phyloP scores from a whole-genome alignment of 2,329 filamentous ascomycete genomes.

The Fusarium chlamydosporum region DNA sequence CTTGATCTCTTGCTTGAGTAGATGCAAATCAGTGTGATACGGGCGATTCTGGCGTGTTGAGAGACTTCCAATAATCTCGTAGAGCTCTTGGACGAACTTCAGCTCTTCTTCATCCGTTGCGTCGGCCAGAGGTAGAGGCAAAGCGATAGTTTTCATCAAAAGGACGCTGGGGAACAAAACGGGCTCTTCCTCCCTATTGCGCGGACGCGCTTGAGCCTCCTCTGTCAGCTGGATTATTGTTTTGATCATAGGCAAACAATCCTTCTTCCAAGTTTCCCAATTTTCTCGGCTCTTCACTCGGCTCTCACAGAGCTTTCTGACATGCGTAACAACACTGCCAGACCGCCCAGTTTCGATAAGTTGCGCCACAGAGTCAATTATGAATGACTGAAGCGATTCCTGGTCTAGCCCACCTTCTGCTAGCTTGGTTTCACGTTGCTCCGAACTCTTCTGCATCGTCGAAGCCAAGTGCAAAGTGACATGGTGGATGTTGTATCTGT shows the following conservation, averaged over 20 bases:
- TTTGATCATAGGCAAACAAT: slow-evolving; percentile 44
- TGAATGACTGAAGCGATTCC: slow-evolving; percentile 19
- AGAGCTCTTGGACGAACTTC: slow-evolving; percentile 28
- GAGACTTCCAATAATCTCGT: slow-evolving; percentile 31
- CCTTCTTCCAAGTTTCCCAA: slow-evolving; percentile 39
- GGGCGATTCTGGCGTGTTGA: slow-evolving; percentile 25
- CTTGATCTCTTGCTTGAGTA: slow-evolving; percentile 30
- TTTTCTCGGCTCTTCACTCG: slow-evolving; percentile 11
- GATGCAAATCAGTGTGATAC: slow-evolving; percentile 47
- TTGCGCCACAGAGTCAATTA: slow-evolving; percentile 1
- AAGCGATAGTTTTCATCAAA: slow-evolving; percentile 21
- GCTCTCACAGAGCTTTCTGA: background rate
- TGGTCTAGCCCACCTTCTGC: slow-evolving; percentile 6
- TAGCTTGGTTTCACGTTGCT: slow-evolving; percentile 18
- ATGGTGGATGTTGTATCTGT: background rate
- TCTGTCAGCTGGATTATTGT: slow-evolving; percentile 39
- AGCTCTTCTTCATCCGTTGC: slow-evolving; percentile 9
- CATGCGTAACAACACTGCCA: slow-evolving; percentile 9
- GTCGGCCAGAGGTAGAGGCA: slow-evolving; percentile 34
- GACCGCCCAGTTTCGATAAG: background rate
- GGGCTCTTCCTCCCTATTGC: background rate
- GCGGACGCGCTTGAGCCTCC: background rate
- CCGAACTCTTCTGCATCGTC: slow-evolving; percentile 10
- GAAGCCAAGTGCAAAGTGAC: slow-evolving; percentile 17
- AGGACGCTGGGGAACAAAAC: slow-evolving; percentile 36